Base-by-base conservation (phyloP, 2,329 filamentous ascomycete species). In the Fusarium burgessii region DNA sequence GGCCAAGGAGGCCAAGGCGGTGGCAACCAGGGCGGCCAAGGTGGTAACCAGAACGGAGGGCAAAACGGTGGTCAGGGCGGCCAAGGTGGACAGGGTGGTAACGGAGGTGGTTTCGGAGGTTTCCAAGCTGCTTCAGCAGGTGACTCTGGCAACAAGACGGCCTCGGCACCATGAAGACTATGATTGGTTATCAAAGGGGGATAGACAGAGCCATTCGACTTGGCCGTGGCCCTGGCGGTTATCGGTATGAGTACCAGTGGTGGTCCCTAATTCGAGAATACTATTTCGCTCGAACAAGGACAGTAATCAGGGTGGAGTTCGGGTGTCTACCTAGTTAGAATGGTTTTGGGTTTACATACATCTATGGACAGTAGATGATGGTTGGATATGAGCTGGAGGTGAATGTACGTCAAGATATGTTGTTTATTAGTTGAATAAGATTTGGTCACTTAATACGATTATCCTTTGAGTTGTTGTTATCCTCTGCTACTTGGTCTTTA, bases 221-320 rank as follows among this genome's bases (percentile, higher is more conserved):
- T 62, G 87, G 80, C 86, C 55, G 80, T 82, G 15, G 86, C 87
- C 6, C 88, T 88, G 12, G 79, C 81, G 14, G 84, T 90, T 27
- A 78, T 77, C 40, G 73, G 87, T 73, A 83, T 84, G 8, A 85
- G 86, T 45, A 80, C 87, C 74, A 64, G 35, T 47, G 62, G 78
- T 60, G 84, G 89, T 35, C 87, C 88, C 59, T 90, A 90, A 79
- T 71, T 78, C 25, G 87, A 90, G 63, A 86, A 51, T 46, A 57
- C 36, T 63, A 51, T 45, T 65, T 60, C 29, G 25, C 43, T 57
- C 45, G 36, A 40, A 51, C 51, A 55, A 87, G 72, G 87, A 86
- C 51, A 81, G 83, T 81, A 89, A 71, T 72, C 36, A 38, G 51
- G 54, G 49, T 57, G 63, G 59, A 57, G 55, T 52, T 61, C 46